phyloP scores from a whole-genome alignment of 768 basidiomycete genomes.

The Termitomyces sp. region DNA sequence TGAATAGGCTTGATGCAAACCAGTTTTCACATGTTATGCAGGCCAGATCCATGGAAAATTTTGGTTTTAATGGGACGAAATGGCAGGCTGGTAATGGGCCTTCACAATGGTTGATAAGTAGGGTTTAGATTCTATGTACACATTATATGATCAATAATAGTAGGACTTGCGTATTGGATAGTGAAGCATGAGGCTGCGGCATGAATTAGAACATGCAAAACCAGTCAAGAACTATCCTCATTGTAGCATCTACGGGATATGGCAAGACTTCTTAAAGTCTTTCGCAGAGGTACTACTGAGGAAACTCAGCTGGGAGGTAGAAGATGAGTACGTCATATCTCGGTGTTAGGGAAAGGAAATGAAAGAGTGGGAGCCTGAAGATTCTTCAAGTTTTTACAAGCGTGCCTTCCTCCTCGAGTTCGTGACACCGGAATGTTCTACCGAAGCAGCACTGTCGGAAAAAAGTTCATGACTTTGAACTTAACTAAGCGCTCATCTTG shows the following conservation, averaged over 20 bases:
- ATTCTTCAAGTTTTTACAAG: neutral
- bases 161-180: neutral
- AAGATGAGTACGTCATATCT: neutral
- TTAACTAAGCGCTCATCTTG: too few relatives aligned
- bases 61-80: neutral
- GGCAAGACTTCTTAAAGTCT: too few relatives aligned
- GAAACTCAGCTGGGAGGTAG: neutral
- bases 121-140: neutral
- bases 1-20: conserved; percentile 21
- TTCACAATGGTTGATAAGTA: neutral
- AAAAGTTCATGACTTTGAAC: neutral
- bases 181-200: neutral
- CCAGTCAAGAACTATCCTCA: too few relatives aligned
- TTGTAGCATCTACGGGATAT: too few relatives aligned
- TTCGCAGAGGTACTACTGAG: neutral
- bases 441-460: neutral
- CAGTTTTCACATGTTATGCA: neutral
- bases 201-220: neutral
- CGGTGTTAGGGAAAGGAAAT: neutral
- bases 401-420: neutral
- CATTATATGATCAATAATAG: neutral
- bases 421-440: neutral
- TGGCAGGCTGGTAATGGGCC: neutral
- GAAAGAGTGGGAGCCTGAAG: neutral
- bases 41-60: neutral